Base-by-base conservation (phyloP, 805 yeast genomes). In the Metschnikowia cubensis region DNA sequence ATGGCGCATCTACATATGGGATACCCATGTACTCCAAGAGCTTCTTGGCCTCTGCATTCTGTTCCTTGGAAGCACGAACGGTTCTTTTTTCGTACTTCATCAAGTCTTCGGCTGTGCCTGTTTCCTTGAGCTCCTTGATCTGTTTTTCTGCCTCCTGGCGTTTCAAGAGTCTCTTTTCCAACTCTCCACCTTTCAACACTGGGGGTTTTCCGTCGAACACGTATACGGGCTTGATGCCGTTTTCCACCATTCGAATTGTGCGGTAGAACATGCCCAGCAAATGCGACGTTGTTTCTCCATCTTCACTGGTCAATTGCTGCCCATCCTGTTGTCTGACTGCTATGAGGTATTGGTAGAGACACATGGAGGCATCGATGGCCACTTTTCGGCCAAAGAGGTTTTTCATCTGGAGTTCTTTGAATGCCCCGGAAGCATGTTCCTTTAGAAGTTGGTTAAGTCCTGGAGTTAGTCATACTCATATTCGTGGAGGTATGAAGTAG, bases 141-240 rank as follows among this genome's bases (percentile, higher is more conserved):
- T 82, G 82, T 55, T 83, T 84, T 35, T 79, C 82, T 0, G 98
- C 97, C 53, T 86, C 94, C 59, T 87, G 92, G 56, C 96, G 78
- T 57, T 88, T 77, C 29, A 81, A 83, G 47, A 83, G 72, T 64
- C 99, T 82, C 65, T 94, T 94, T 50, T 85, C 90, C 59, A 94
- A 77, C 69, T 92, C 98, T 25, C 96, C 96, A 37, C 95, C 87
- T 70, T 94, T 94, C 69, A 94, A 67, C 3, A 84, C 88, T 1
- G 99, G 99, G 5, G 99, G 99, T 61, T 88, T 90, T 21, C 99
- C 99, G 66, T 94, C 99, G 70, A 94, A 94, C 6, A 94, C 98
- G 64, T 89, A 94, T 40, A 91, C 85, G 1, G 99, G 99, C 65
- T 94, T 94, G 60, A 94, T 81, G n/a, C 97, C 97, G 61, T 87